These are phyloP conservation scores for Komagataella populi DNA, from an alignment of 805 yeast species.

Conservation along the genomic window DNA sequence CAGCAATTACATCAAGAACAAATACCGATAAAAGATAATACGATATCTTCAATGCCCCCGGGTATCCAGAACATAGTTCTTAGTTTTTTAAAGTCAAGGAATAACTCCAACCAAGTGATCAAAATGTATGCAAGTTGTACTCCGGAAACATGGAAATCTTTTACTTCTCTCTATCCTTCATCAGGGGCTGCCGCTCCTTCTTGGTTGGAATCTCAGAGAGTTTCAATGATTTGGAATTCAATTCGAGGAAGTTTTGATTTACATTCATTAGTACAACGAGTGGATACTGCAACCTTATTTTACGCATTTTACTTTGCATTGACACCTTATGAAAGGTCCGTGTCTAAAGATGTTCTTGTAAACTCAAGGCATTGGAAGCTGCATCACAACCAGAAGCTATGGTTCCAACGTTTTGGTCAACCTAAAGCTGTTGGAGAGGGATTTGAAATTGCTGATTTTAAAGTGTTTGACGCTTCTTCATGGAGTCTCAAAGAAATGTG, in stretches of 20 bases:
- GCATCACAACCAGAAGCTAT: slow-evolving; percentile 15
- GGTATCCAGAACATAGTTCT: slow-evolving; percentile 19
- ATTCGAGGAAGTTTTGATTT: slow-evolving; percentile 11
- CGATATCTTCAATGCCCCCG: slow-evolving; percentile 19
- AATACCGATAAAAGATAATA: slow-evolving; percentile 8
- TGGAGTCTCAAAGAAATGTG: slow-evolving; percentile 28
- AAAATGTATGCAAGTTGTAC: neutral
- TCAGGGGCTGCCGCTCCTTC: slow-evolving; percentile 10
- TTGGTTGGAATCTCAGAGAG: slow-evolving; percentile 18
- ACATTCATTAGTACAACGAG: slow-evolving; percentile 12
- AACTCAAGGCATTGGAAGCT: slow-evolving; percentile 24
- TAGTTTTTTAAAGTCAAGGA: slow-evolving; percentile 13
- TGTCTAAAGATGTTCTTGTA: slow-evolving; percentile 18
- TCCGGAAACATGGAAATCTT: neutral
- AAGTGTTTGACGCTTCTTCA: slow-evolving; percentile 25
- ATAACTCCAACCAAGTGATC: slow-evolving; percentile 2
- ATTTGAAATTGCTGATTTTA: slow-evolving; percentile 28
- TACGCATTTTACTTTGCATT: slow-evolving; percentile 29
- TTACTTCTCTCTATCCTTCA: neutral
- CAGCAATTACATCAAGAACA: neutral
- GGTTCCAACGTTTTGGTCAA: slow-evolving; percentile 26
- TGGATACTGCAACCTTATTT: slow-evolving; percentile 23
- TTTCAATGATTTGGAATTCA: slow-evolving; percentile 17
- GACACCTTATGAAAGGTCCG: slow-evolving; percentile 24
- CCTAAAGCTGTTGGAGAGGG: slow-evolving; percentile 23